A percentile compares a stretch with the other conserved stretches of the same genome.
These are phyloP conservation scores for Ceratocystis colombiana DNA, from an alignment of 2,329 filamentous ascomycete species.

Conservation along the genomic window DNA sequence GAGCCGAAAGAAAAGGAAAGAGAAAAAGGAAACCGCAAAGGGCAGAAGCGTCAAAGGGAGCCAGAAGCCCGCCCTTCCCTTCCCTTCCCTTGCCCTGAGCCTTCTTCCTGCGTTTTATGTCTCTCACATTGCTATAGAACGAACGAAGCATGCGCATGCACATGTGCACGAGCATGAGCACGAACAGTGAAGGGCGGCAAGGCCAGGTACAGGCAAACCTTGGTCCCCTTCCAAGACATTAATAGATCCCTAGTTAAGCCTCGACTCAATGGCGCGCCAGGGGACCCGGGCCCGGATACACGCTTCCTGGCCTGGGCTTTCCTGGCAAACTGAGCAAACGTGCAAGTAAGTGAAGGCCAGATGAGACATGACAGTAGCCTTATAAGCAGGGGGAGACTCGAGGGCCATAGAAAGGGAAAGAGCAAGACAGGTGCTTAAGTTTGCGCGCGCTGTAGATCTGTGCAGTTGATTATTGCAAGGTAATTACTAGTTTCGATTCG, in stretches of 20 bases:
- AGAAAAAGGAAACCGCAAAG: neutral
- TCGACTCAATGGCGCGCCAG: neutral
- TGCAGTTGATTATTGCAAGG: neutral
- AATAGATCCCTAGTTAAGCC: neutral
- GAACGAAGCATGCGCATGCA: neutral
- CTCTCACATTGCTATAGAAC: conserved; percentile 2
- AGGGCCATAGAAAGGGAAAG: conserved; percentile 8
- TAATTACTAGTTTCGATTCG: neutral
- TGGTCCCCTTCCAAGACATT: neutral
- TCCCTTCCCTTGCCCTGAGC: neutral
- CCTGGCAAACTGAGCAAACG: neutral
- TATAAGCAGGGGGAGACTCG: conserved; percentile 5
- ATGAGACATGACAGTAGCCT: conserved; percentile 13
- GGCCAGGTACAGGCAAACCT: neutral
- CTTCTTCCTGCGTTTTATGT: neutral
- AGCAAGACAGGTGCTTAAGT: neutral
- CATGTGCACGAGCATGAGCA: neutral
- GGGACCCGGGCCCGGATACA: neutral
- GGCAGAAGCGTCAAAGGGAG: neutral
- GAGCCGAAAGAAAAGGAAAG: neutral
- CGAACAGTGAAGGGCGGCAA: neutral
- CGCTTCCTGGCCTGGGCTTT: neutral
- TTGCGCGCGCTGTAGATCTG: neutral
- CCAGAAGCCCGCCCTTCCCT: neutral
- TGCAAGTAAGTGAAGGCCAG: conserved; percentile 7